These are phyloP conservation scores for Hanseniaspora singularis DNA, from an alignment of 805 yeast genomes.

Conservation along the genomic window DNA sequence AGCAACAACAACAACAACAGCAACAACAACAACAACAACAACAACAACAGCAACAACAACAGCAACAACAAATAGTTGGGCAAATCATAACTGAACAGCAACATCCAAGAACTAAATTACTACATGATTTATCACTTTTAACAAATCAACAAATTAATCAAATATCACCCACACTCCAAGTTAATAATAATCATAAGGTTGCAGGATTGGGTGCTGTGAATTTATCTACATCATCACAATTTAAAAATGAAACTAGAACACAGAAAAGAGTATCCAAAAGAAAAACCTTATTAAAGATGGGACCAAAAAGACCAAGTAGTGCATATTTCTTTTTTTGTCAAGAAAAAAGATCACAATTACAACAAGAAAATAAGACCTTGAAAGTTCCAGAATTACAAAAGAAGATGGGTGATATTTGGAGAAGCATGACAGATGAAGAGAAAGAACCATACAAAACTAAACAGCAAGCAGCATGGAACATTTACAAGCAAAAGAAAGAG, in stretches of 20 bases:
- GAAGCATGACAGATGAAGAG: constrained; percentile 57
- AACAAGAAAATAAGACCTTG: constrained; percentile 28
- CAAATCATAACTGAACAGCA: no score
- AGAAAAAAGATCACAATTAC: constrained; percentile 26
- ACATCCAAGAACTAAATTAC: no score
- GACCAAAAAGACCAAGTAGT: constrained; percentile 32
- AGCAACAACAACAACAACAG: constrained; percentile 13
- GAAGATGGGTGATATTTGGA: constrained; percentile 85
- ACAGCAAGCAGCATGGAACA: constrained; percentile 29
- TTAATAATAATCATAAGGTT: not conserved
- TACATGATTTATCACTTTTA: constrained; percentile 4
- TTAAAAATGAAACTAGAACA: constrained; percentile 28
- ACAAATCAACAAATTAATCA: constrained; percentile 8
- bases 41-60: constrained; percentile 8
- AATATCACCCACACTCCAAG: constrained; percentile 5
- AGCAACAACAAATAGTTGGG: constrained; percentile 11
- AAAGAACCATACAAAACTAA: constrained; percentile 69
- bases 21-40: constrained; percentile 9
- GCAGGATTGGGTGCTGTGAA: not conserved
- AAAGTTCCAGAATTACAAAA: constrained; percentile 36
- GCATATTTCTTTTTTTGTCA: constrained; percentile 30
- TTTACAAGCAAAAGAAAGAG: constrained; percentile 28
- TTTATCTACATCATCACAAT: constrained; percentile 15
- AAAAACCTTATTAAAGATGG: constrained; percentile 28
- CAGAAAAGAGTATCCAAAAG: constrained; percentile 30